A percentile compares a stretch with the other conserved stretches of the same genome.
phyloP scores from a whole-genome alignment of 2,329 filamentous ascomycete genomes.

The Drechslerella coelobrocha region DNA sequence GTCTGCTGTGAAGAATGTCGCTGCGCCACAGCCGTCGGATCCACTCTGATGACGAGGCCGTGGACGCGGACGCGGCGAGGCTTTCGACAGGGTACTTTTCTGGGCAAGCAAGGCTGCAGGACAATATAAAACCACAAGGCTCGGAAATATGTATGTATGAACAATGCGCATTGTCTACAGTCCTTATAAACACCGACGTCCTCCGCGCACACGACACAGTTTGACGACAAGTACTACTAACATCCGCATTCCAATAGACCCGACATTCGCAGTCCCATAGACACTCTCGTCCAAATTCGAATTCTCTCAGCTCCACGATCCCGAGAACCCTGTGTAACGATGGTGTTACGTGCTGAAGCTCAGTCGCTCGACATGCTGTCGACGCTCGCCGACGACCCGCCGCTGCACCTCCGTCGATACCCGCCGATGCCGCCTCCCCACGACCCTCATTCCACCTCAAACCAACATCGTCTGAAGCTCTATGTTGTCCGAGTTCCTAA shows the following conservation, averaged over 20 bases:
- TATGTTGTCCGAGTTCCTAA: constrained; percentile 95
- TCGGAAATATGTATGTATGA: too few relatives aligned
- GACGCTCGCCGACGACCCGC: constrained; percentile 81
- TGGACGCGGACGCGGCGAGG: neutral
- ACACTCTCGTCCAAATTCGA: too few relatives aligned
- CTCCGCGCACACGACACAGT: neutral
- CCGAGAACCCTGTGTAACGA: constrained; percentile 2
- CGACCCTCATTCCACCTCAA: constrained; percentile 63
- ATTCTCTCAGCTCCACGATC: too few relatives aligned
- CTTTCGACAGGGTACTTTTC: neutral
- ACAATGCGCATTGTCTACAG: too few relatives aligned
- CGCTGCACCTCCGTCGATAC: constrained; percentile 76
- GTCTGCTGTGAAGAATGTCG: too few relatives aligned
- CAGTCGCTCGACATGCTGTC: constrained; percentile 82
- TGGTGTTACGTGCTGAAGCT: constrained; percentile 68
- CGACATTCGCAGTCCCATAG: too few relatives aligned
- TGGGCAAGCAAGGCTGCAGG: neutral
- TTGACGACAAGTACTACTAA: too few relatives aligned
- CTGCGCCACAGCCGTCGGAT: neutral
- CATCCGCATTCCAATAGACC: too few relatives aligned
- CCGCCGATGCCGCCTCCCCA: constrained; percentile 28
- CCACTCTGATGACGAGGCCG: constrained; percentile 3
- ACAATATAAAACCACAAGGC: neutral
- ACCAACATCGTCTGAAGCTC: constrained; percentile 72
- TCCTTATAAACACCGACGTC: neutral